Conservation (phyloP, 1,139 yeast genomes). For the Magnusiomyces starmeri region DNA sequence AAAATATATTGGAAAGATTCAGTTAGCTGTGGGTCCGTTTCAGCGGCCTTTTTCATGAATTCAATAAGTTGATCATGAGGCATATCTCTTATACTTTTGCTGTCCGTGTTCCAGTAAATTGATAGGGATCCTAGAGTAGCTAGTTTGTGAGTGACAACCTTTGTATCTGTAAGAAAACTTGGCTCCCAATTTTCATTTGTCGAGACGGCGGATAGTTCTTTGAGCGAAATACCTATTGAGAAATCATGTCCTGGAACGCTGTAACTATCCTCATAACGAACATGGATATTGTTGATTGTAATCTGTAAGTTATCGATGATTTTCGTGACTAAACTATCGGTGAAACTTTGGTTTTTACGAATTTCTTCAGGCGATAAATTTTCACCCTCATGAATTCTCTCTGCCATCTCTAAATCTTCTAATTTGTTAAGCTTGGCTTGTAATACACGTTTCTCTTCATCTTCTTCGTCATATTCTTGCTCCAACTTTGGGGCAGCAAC, state of each 20-base stretch:
- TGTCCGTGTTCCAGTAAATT: constrained; percentile 78
- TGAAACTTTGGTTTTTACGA: constrained; percentile 64
- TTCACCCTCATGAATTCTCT: constrained; percentile 15
- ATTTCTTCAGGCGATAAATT: constrained; percentile 39
- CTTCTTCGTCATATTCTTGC: constrained; percentile 51
- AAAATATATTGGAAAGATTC: constrained; percentile 56
- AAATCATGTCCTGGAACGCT: constrained; percentile 51
- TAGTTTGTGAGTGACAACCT: constrained; percentile 64
- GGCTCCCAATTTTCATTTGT: constrained; percentile 84
- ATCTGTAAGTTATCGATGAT: constrained; percentile 89
- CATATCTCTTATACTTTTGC: constrained; percentile 34
- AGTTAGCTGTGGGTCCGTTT: constrained; percentile 20
- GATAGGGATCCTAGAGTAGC: constrained; percentile 69
- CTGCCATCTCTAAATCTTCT: constrained; percentile 54
- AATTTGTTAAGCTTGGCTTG: constrained; percentile 60
- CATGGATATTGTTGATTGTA: constrained; percentile 85
- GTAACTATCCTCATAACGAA: constrained; percentile 76
- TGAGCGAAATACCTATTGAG: constrained; percentile 73
- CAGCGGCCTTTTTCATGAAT: constrained; percentile 31
- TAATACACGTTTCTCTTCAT: constrained; percentile 58
- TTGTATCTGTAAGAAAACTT: constrained; percentile 69
- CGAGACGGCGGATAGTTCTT: constrained; percentile 86
- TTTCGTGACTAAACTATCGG: constrained; percentile 81
- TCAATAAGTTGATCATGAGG: constrained; percentile 24
- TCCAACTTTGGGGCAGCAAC: constrained; percentile 66